Base-by-base conservation (phyloP, 441 rosid genomes). In the Brassica hybrid region DNA sequence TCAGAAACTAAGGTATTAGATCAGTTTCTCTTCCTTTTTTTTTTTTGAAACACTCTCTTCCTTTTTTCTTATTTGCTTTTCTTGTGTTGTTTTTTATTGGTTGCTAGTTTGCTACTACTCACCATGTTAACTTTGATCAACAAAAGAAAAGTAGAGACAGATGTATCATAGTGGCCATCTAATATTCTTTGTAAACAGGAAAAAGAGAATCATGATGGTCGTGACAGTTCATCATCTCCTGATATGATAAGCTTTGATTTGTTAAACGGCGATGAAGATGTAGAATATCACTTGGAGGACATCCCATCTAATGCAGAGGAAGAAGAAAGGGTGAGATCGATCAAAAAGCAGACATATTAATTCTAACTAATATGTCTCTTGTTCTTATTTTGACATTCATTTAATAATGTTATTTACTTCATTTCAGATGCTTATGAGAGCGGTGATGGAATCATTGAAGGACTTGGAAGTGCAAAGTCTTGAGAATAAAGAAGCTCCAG, bases 401-500 rank as follows among this genome's bases (percentile, higher is more conserved):
- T 13, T 48, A 48, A 48, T 48, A 48, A 48, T 48, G 77, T 60
- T 18, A 23, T 27, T 38, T 67, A 16, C 57, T 18, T 34, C 58
- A 30, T 30, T 78, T 77, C 90, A 93, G 99, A 93, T 95, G 98
- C 82, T 93, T 66, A 86, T 93, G 97, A 94, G 88, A 85, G 99
- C 98, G 1, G 85, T 90, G 74, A 84, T 89, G 62, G 88, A 84
- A 81, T 89, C 97, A 10, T 72, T 93, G n/a, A 91, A 88, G 80
- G 99, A 93, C 80, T 12, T 90, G 81, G 90, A 90, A 83, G 72
- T 77, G 78, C 84, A n/a, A 75, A 76, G 67, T 9, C 80, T 84
- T 12, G 60, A 72, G 8, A 38, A 82, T 30, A 85, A 79, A 77
- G 89, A 85, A 78, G 71, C 83, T 54, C 65, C 82, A 13, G 81